A percentile compares a stretch with the other conserved stretches of the same genome.
These are phyloP conservation scores for Teratosphaeria gauchensis DNA, from an alignment of 2,329 filamentous ascomycete species.

Conservation along the genomic window DNA sequence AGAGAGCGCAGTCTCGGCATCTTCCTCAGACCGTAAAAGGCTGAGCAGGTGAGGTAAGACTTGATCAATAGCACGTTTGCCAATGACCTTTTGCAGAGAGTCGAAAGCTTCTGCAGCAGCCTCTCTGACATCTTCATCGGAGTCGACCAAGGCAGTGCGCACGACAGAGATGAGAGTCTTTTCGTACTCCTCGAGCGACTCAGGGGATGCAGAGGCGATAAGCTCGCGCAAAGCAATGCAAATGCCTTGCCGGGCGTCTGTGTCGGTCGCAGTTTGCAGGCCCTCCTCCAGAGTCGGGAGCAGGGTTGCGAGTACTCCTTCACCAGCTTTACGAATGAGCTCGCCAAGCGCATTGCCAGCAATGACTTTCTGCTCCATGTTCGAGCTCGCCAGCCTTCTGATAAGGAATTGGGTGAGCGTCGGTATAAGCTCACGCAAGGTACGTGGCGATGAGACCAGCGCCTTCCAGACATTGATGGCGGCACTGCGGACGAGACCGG, in stretches of 20 bases:
- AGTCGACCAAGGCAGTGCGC: conserved; percentile 82
- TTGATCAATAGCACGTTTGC: conserved; percentile 90
- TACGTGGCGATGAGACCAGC: conserved; percentile 81
- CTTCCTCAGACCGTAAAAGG: conserved; percentile 73
- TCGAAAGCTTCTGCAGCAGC: conserved; percentile 96
- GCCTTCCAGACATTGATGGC: conserved; percentile 96
- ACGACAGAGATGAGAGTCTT: conserved; percentile 92
- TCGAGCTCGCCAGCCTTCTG: conserved; percentile 82
- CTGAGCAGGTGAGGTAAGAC: conserved; percentile 87
- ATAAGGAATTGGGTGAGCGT: conserved; percentile 94
- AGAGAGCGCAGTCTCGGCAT: conserved; percentile 84
- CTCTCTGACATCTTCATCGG: conserved; percentile 81
- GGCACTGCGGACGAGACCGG: conserved; percentile 77
- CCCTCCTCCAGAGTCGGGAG: conserved; percentile 89
- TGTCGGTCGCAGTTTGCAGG: conserved; percentile 76
- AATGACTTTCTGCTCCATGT: conserved; percentile 98
- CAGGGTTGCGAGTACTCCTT: conserved; percentile 78
- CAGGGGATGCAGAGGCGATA: conserved; percentile 76
- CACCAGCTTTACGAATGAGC: conserved; percentile 91
- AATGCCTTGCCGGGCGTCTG: conserved; percentile 91
- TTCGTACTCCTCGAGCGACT: conserved; percentile 87
- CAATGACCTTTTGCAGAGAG: conserved; percentile 82
- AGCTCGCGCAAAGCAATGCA: conserved; percentile 92
- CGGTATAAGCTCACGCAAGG: conserved; percentile 88
- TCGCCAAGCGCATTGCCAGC: conserved; percentile 94